Base-by-base conservation (phyloP, 75 land plant species). In the Picea glauca region DNA sequence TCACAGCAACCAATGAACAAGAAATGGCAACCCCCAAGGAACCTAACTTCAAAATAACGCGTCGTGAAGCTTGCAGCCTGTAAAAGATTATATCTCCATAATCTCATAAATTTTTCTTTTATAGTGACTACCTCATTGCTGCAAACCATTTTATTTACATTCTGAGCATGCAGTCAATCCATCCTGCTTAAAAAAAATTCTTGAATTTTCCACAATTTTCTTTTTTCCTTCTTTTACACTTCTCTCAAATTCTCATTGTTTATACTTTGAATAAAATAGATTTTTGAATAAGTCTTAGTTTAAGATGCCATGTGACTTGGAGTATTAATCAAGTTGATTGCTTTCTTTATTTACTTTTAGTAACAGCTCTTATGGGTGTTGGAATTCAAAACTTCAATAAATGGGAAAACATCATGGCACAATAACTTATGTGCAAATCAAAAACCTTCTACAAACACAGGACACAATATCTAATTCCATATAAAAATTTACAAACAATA, bases 41-140 rank as follows among this genome's bases (percentile, higher is more conserved):
- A 82, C 90, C 95, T 87, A 90, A 87, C 89, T 86, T 93, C 78
- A 97, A 31, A 56, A 89, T 79, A 23, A 91, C 91, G 62, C 99
- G 88, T 58, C 99, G 81, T 58, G 93, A 82, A 85, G 85, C 85
- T 85, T 85, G 90, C 62, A 88, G 81, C 87, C 91, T 87, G 93
- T 81, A 82, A 65, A 85, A 73, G 83, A 83, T 81, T 80, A 85
- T 67, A 62, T 79, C 70, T 78, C 72, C 62, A 84, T 63, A 50
- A 67, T 80, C 66, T 78, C 77, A 63, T 7, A 32, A 77, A 33
- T 59, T 46, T 38, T 46, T 79, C 8, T 11, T 74, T 70, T 2
- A 40, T 6, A 20, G 54, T 8, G 2, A 18, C 21, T 38, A 38
- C 73, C 20, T 70, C 35, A 43, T 70, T 6, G 50, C n/a, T 70